Evolutionary conservation across 768 basidiomycete species (phyloP), one percentile per base, ranked within the genome.

Genomic region (Termitomyces sp.): DNA sequence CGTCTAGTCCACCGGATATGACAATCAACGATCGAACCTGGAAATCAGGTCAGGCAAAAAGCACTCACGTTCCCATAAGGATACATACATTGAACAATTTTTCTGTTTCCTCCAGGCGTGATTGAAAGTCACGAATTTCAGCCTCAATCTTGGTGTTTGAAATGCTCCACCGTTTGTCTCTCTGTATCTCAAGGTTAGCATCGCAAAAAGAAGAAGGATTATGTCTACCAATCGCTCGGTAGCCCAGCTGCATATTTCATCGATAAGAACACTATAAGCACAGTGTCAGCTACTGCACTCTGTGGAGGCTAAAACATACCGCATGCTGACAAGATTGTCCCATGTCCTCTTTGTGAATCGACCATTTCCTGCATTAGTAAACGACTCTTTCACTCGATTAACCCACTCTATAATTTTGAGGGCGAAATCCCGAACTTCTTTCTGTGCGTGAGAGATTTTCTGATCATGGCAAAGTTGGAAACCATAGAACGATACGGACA

Each of bases 191-290:
- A 36, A 27, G 0, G 4, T 24, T 30, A 43, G 43, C 32, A 9
- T 5, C 10, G 6, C 1, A 4, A 48, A 4, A 10, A n/a, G n/a
- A n/a, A n/a, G 33, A 5, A 27, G n/a, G 45, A 26, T 32, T 58
- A 3, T 27, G 24, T 58, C 1, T 34, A 62, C 63, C 58, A 65
- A 52, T 27, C 60, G 51, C 4, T 44, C 33, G 5, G 45, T 24
- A 5, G 61, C 64, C 64, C 64, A 65, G 24, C 3, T 16, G 43
- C 64, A 65, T 18, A 65, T 59, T 12, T 60, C 56, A 20, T 62
- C 50, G 4, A 65, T 51, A 10, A 65, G 44, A 18, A 56, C 37
- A 3, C 64, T 65, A 13, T 5, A 36, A 13, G n/a, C 12, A 40
- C 2, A 59, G 53, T 12, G 5, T 22, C 2, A 14, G 36, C 27